Evolutionary conservation across 202 grass and related monocot species (phyloP), one percentile per base, ranked within the genome.

Genomic region (Setaria viridis): DNA sequence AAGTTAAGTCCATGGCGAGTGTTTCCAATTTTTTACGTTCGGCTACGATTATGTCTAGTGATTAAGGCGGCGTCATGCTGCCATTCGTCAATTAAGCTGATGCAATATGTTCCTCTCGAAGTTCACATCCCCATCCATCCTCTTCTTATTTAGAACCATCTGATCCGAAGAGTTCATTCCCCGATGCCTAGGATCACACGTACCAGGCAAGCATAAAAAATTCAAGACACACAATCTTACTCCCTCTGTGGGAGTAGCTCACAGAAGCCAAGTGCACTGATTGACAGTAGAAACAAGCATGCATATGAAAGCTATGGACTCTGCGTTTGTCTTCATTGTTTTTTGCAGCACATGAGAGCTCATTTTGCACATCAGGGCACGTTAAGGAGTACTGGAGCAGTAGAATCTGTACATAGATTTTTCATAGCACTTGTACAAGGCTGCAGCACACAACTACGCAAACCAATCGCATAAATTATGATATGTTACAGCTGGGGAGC

Each of bases 391-490:
- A 59, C 49, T 68, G 67, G 55, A 29, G 55, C 66, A 80, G 15
- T 70, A 72, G 63, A 67, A 81, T 88, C 48, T 83, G 64, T 33
- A 86, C 63, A 78, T 29, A 65, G 74, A 35, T 80, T 46, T 54
- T 84, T 49, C 73, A 70, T 62, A 29, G 49, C 78, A 51, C 33
- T 1, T 82, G 41, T 35, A 59, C 67, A 83, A 70, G 69, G 62
- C 70, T 76, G 63, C 46, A 76, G 59, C 75, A 82, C 65, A 81
- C 54, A 87, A 25, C 25, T 25, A 25, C 25, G 25, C 25, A 25
- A 80, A 37, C 30, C 72, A 76, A 70, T 78, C 30, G 21, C 81
- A 85, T 88, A 87, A 91, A 56, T 85, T 84, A 87, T 68, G 59
- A 39, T 84, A 80, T 88, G n/a, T 79, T 78, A 88, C 81, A 88